Conservation (phyloP, 2,329 filamentous ascomycete genomes). For the Ascochyta viciae-villosae region DNA sequence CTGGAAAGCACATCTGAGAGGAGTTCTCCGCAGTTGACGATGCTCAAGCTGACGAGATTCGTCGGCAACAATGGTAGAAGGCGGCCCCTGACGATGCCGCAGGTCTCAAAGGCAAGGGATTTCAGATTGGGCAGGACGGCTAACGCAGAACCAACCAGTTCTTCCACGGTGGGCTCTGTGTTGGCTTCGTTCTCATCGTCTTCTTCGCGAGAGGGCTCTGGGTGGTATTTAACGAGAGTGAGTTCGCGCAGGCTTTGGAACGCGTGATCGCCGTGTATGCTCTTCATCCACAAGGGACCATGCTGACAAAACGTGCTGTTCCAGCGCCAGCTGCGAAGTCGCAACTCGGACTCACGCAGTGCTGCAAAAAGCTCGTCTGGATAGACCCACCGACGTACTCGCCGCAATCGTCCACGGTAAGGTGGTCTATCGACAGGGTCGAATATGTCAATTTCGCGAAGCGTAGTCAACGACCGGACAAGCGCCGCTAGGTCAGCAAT, state of each 20-base stretch:
- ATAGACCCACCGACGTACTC: conserved; percentile 70
- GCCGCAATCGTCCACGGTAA: conserved; percentile 64
- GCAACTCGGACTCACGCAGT: conserved; percentile 60
- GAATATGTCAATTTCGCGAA: conserved; percentile 74
- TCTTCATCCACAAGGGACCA: conserved; percentile 45
- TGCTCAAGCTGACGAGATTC: conserved; percentile 70
- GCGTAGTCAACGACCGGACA: conserved; percentile 68
- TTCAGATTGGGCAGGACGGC: conserved; percentile 68
- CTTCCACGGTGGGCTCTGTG: conserved; percentile 45
- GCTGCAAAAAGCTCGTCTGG: conserved; percentile 69
- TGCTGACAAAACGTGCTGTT: conserved; percentile 57
- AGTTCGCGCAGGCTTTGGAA: conserved; percentile 48
- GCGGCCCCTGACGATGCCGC: conserved; percentile 71
- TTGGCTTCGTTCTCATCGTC: conserved; percentile 23
- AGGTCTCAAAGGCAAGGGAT: conserved; percentile 76
- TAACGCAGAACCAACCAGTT: conserved; percentile 57
- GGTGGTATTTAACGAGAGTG: conserved; percentile 46
- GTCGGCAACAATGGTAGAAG: conserved; percentile 74
- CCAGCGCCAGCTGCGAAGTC: conserved; percentile 63
- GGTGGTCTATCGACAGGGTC: conserved; percentile 73
- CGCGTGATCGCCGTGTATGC: conserved; percentile 55
- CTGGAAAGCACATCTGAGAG: conserved; percentile 68
- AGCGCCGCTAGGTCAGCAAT: conserved; percentile 65
- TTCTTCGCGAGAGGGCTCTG: conserved; percentile 23
- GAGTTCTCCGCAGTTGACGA: conserved; percentile 81